Evolutionary conservation across 495 filamentous ascomycete genomes (phyloP), one percentile per base, ranked within the genome.

Genomic region (Penicillium pancosmium): DNA sequence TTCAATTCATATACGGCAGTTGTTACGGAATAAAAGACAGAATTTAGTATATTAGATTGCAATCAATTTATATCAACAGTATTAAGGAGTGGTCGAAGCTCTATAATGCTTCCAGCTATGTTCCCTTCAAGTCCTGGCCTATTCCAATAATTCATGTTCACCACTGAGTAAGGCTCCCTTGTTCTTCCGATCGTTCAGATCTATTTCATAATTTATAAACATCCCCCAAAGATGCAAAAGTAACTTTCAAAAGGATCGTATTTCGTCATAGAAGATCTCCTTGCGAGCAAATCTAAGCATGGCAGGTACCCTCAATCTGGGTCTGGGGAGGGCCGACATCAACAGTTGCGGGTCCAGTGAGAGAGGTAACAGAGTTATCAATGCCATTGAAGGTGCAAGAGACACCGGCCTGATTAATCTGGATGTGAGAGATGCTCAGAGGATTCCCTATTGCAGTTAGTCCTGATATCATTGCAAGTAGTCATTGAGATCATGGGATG

Each of bases 1-100:
- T 31, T 31, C 27, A 31, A 31, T 80, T 78, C 1, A 72, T 82
- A 6, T 75, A 13, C 36, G 36, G 36, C 12, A 38, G 15, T n/a
- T n/a, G 4, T 9, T 38, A 15, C 6, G 9, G 36, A 4, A n/a
- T 38, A 38, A 38, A 38, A 5, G 12, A 38, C 36, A 38, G 36
- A 38, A 38, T 31, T 7, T 31, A 38, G 36, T 38, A 38, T 10
- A 16, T 43, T 43, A 44, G 18, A 16, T 38, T 4, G 36, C 8
- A 19, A 7, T 44, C 15, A 19, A 44, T 19, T 44, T 21, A 48
- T 12, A 48, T 48, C 15, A 48, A n/a, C 21, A 48, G 13, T 34
- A 48, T 18, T 48, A 55, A 55, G 40, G 53, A 55, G 53, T 55
- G 53, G 41, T 46, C 27, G 27, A 48, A 48, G 23, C 53, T 36